Conservation (phyloP, 805 yeast species). For the Wickerhamomyces sydowiorum region DNA sequence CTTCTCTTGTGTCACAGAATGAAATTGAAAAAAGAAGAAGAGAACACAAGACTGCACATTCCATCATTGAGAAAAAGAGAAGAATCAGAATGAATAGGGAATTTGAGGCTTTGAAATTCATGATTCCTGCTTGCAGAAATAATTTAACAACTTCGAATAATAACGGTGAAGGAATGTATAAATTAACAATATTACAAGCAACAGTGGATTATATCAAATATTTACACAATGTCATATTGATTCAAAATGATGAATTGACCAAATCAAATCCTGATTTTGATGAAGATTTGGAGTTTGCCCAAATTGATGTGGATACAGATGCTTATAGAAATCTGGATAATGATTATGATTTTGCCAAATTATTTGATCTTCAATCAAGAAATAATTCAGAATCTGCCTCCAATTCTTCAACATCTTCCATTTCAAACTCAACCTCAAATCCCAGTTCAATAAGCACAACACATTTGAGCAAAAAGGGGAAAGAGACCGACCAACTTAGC, state of each 20-base stretch:
- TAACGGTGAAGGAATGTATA: conserved; percentile 63
- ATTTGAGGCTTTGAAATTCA: conserved; percentile 70
- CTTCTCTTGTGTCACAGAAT: conserved; percentile 19
- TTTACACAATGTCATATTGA: conserved; percentile 51
- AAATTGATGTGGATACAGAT: conserved; percentile 53
- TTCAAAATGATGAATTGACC: conserved; percentile 41
- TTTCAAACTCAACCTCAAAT: neutral
- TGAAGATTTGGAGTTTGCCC: conserved; percentile 43
- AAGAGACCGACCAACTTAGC: no score
- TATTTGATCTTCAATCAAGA: conserved; percentile 11
- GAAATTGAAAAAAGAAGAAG: conserved; percentile 35
- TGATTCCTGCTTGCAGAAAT: conserved; percentile 74
- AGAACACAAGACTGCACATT: conserved; percentile 56
- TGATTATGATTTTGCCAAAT: conserved; percentile 42
- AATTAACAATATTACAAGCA: conserved; percentile 74
- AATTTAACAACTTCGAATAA: conserved; percentile 11
- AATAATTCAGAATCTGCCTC: conserved; percentile 10
- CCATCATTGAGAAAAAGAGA: conserved; percentile 75
- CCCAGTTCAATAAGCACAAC: neutral
- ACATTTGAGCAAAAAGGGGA: no score
- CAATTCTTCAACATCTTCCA: conserved; percentile 3
- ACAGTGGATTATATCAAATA: conserved; percentile 76
- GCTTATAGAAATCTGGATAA: conserved; percentile 52
- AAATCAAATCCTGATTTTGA: conserved; percentile 16
- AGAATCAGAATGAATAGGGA: conserved; percentile 76